A percentile compares a stretch with the other conserved stretches of the same genome.
phyloP scores from a whole-genome alignment of 768 basidiomycete species.

The Rhodotorula graminis region DNA sequence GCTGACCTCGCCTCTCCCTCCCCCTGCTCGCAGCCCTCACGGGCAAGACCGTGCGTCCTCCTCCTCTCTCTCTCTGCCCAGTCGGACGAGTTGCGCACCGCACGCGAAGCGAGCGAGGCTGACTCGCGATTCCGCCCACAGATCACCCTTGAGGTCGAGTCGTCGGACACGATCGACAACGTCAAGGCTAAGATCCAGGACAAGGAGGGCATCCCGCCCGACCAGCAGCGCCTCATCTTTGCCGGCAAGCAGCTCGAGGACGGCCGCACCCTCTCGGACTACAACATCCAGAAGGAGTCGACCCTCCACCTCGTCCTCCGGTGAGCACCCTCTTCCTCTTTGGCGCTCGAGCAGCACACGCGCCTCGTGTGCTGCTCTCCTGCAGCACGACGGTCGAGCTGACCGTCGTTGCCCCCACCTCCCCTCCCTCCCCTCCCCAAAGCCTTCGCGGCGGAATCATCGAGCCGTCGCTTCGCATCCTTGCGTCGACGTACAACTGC shows the following conservation, averaged over 20 bases:
- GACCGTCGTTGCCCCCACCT: conserved; percentile 48
- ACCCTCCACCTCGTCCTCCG: conserved; percentile 91
- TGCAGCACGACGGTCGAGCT: neutral
- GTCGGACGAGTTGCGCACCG: neutral
- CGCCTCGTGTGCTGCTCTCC: neutral
- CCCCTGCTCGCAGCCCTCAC: conserved; percentile 54
- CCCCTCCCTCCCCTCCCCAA: conserved; percentile 59
- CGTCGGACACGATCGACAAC: conserved; percentile 87
- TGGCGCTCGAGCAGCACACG: neutral
- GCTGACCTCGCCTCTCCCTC: conserved; percentile 8
- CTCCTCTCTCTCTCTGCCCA: too few relatives aligned
- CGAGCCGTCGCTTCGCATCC: conserved; percentile 95
- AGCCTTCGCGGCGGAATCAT: conserved; percentile 98
- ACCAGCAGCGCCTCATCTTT: conserved; percentile 86
- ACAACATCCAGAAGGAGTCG: conserved; percentile 78
- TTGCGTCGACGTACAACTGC: conserved; percentile 88
- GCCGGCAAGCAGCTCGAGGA: conserved; percentile 91
- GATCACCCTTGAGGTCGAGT: conserved; percentile 88
- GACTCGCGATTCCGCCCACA: neutral
- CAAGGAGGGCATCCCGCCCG: conserved; percentile 89
- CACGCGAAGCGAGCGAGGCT: neutral
- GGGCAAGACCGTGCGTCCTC: conserved; percentile 60
- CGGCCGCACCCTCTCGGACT: conserved; percentile 82
- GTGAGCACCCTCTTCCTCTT: conserved; percentile 44
- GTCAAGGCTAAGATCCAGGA: conserved; percentile 94